Conservation (phyloP, 495 filamentous ascomycete species). For the Lophiostoma macrostomum region DNA sequence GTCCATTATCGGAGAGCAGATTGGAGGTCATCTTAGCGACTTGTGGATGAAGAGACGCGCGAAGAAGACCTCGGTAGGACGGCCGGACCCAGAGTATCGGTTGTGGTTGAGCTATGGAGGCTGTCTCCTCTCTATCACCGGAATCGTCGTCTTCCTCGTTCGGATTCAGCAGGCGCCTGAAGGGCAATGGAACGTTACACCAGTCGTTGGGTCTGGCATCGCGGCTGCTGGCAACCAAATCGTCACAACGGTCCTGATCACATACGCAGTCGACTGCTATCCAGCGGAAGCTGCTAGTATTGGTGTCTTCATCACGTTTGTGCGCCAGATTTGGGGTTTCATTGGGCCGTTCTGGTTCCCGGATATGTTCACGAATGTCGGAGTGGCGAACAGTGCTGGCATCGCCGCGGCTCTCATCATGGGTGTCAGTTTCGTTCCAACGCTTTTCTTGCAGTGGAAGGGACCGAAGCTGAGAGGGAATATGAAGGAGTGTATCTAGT, state of each 20-base stretch:
- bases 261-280: constrained; percentile 54
- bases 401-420: constrained; percentile 46
- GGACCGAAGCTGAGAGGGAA: constrained; percentile 20
- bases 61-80: constrained; percentile 27
- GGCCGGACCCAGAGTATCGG: constrained; percentile 46
- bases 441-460: constrained; percentile 43
- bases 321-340: constrained; percentile 55
- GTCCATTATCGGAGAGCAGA: constrained; percentile 53
- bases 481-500: no score
- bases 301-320: constrained; percentile 56
- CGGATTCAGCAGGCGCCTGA: constrained; percentile 41
- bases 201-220: constrained; percentile 51
- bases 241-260: constrained; percentile 55
- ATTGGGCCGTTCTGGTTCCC: constrained; percentile 59
- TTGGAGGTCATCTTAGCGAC: constrained; percentile 50
- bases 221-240: constrained; percentile 54
- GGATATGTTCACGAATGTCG: constrained; percentile 49
- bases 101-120: constrained; percentile 56
- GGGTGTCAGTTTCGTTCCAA: constrained; percentile 48
- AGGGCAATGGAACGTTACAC: constrained; percentile 49
- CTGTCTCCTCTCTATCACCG: constrained; percentile 47
- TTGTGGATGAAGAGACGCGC: constrained; percentile 47
- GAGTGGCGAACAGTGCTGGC: constrained; percentile 44
- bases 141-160: constrained; percentile 52
- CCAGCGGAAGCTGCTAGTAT: constrained; percentile 50